Conservation (phyloP, 192 early-diverging fungal genomes). For the Dissophora globulifera region DNA sequence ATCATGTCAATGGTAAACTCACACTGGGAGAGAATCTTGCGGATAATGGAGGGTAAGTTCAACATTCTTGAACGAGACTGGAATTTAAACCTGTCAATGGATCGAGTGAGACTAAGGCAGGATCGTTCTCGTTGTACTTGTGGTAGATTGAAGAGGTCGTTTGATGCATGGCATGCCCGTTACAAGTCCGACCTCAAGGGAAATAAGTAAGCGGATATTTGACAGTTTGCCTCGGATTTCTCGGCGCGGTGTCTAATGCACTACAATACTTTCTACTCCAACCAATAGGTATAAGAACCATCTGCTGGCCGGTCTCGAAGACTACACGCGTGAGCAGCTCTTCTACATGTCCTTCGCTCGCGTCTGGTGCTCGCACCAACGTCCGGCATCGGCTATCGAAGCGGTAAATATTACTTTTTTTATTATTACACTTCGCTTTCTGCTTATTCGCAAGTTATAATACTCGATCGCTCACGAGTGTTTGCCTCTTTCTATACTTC, state of each 20-base stretch:
- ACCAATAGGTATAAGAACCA: conserved; percentile 44
- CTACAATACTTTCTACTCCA: no score
- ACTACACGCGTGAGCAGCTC: conserved; percentile 68
- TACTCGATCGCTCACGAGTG: not conserved
- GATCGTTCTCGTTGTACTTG: no score
- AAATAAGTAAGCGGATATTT: conserved; percentile 20
- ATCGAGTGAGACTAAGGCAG: no score
- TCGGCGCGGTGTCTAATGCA: no score
- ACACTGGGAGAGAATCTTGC: conserved; percentile 76
- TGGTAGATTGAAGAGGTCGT: conserved; percentile 57
- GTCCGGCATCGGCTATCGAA: conserved; percentile 57
- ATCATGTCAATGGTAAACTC: conserved; percentile 63
- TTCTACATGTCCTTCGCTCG: conserved; percentile 78
- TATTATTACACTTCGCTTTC: not conserved
- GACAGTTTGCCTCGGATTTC: no score
- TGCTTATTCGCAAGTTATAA: not conserved
- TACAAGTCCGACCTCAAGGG: conserved; percentile 41
- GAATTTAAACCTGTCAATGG: no score
- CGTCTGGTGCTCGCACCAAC: conserved; percentile 69
- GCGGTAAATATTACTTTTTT: conserved; percentile 32
- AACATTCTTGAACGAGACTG: no score
- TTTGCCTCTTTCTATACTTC: not conserved
- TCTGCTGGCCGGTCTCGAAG: conserved; percentile 61
- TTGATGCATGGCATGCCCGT: conserved; percentile 42
- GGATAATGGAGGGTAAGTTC: conserved; percentile 78